These are phyloP conservation scores for Candida sphagnicola DNA, from an alignment of 805 yeast genomes.

Conservation along the genomic window DNA sequence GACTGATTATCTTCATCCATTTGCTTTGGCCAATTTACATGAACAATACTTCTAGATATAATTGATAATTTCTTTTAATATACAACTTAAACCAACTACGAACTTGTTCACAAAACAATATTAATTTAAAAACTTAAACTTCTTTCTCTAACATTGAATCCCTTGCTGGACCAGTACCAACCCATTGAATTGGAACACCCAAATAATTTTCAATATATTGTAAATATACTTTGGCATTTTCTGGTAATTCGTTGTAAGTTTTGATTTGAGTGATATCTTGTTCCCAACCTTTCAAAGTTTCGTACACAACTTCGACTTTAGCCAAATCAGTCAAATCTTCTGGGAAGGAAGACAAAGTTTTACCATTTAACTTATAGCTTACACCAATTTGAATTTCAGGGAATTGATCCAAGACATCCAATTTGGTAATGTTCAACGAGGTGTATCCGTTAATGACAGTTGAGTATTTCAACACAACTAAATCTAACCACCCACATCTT, in stretches of 20 bases:
- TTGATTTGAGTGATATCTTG: slow-evolving; percentile 70
- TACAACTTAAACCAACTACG: neutral
- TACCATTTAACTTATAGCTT: slow-evolving; percentile 75
- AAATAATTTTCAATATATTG: slow-evolving; percentile 81
- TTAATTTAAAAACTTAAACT: slow-evolving; percentile 5
- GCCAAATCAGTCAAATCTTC: slow-evolving; percentile 82
- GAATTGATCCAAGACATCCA: slow-evolving; percentile 90
- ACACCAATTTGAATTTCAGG: slow-evolving; percentile 86
- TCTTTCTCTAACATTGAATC: slow-evolving; percentile 78
- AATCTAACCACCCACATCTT: slow-evolving; percentile 98
- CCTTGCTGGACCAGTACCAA: slow-evolving; percentile 98
- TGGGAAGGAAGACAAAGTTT: slow-evolving; percentile 77
- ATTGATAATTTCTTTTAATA: no score
- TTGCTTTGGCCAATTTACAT: no score
- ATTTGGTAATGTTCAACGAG: slow-evolving; percentile 86
- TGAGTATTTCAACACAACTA: slow-evolving; percentile 91
- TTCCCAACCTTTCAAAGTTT: slow-evolving; percentile 93
- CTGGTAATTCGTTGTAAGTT: slow-evolving; percentile 76
- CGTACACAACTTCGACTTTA: slow-evolving; percentile 89
- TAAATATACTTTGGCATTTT: slow-evolving; percentile 80
- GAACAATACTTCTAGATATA: no score
- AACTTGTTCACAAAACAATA: neutral
- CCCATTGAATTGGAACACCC: slow-evolving; percentile 88
- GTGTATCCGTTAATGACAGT: slow-evolving; percentile 94
- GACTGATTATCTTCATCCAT: no score